phyloP scores from a whole-genome alignment of 2,329 filamentous ascomycete genomes.

The Fusarium sp. region DNA sequence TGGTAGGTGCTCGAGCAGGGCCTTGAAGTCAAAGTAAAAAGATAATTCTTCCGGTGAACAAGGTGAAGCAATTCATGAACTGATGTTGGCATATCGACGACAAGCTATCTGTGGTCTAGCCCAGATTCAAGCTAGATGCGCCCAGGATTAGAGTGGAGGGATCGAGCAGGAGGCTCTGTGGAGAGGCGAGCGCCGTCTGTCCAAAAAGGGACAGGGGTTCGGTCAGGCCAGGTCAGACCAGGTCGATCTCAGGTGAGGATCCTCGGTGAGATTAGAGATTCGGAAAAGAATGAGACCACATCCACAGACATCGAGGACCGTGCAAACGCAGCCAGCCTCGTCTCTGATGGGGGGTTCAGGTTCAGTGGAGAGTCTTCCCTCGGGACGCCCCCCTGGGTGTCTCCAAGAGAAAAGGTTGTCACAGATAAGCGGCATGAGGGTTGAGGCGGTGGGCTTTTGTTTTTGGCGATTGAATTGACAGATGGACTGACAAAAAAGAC shows the following conservation, averaged over 20 bases:
- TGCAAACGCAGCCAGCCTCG: neutral
- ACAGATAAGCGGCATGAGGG: conserved; percentile 32
- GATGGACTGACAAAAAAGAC: conserved; percentile 23
- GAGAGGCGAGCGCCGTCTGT: conserved; percentile 5
- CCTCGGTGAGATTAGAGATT: conserved; percentile 39
- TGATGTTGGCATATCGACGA: conserved; percentile 14
- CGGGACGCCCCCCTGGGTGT: conserved; percentile 25
- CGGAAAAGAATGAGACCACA: conserved; percentile 33
- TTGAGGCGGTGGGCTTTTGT: conserved; percentile 16
- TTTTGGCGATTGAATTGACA: conserved; percentile 37
- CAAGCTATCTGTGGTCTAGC: neutral
- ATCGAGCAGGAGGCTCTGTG: conserved; percentile 19
- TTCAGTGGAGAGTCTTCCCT: neutral
- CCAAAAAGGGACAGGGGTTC: conserved; percentile 21
- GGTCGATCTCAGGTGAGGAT: conserved; percentile 41
- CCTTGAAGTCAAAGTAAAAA: neutral
- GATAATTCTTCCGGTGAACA: neutral
- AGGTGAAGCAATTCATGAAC: conserved; percentile 30
- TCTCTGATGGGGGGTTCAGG: neutral
- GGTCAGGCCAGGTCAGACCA: conserved; percentile 36
- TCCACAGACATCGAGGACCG: neutral
- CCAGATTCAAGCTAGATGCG: conserved; percentile 30
- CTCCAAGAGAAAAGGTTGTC: conserved; percentile 7
- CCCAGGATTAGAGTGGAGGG: conserved; percentile 32
- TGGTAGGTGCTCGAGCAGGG: conserved; percentile 2